Evolutionary conservation across 2,329 filamentous ascomycete genomes (phyloP).

Genomic region (Massarina eburnea): DNA sequence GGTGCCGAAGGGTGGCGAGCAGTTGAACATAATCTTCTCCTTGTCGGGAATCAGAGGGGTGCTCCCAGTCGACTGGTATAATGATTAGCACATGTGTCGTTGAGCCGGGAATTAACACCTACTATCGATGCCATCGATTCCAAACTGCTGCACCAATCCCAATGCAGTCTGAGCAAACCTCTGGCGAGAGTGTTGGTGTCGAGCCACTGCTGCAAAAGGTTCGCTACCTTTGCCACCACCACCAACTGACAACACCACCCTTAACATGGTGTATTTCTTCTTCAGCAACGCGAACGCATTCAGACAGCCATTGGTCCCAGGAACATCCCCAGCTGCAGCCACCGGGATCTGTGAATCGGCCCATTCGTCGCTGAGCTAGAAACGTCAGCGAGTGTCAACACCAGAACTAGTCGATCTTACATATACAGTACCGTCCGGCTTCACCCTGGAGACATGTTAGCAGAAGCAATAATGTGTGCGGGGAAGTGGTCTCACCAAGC

Average conservation of each 20-base stretch:
- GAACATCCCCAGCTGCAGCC: constrained; percentile 56
- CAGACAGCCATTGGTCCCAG: constrained; percentile 55
- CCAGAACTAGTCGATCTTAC: constrained; percentile 55
- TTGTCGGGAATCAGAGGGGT: constrained; percentile 66
- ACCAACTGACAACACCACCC: constrained; percentile 76
- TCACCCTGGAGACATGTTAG: constrained; percentile 55
- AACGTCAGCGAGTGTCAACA: constrained; percentile 20
- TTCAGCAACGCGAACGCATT: constrained; percentile 75
- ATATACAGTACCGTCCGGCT: constrained; percentile 71
- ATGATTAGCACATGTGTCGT: constrained; percentile 12
- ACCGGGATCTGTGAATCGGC: constrained; percentile 73
- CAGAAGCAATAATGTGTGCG: constrained; percentile 9
- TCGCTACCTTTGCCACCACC: constrained; percentile 69
- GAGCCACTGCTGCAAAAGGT: constrained; percentile 68
- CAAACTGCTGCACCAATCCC: constrained; percentile 69
- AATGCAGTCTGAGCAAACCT: constrained; percentile 70
- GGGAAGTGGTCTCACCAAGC: constrained; percentile 53
- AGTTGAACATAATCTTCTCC: constrained; percentile 71
- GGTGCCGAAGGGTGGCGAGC: constrained; percentile 65
- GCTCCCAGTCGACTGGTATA: constrained; percentile 76
- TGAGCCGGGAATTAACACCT: constrained; percentile 30
- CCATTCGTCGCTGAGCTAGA: constrained; percentile 75
- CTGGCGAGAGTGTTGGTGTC: constrained; percentile 61
- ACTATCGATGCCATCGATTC: constrained; percentile 78
- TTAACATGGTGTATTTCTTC: constrained; percentile 67